Base-by-base conservation (phyloP, 257 asterid species). In the Nicotiana otophora region DNA sequence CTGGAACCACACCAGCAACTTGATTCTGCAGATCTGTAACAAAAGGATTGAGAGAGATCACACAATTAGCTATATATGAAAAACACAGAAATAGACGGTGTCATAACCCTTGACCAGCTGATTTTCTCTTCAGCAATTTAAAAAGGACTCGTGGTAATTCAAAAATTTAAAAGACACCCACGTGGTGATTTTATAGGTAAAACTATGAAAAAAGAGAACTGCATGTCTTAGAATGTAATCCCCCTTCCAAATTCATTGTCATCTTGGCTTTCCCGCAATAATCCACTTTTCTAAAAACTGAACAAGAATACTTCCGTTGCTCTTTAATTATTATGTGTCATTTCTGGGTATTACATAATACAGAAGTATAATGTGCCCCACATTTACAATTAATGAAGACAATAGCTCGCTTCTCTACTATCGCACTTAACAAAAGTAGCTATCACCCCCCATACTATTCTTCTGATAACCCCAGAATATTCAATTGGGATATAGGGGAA, bases 1-100 rank as follows among this genome's bases (percentile, higher is more conserved):
- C 94, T 83, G 95, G 97, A 87, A 94, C 97, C 81, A 96, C 84
- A 82, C 92, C 91, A 87, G 98, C 91, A 83, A 87, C 89, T 76
- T 87, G 85, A 85, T 84, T 91, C 87, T 94, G 97, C 88, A 89
- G 90, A 84, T 96, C 99, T 94, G 88, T 82, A 86, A 70, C 61
- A 62, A 82, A 39, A 85, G 84, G 68, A 68, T 63, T 84, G 77
- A 62, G 31, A 48, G 78, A 85, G 68, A 82, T 28, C 61, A 83
- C 53, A 30, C 51, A 30, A 12, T 60, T 46, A 5, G 16, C 69
- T 12, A 31, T 48, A 19, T 36, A 77, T 51, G 60, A 57, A 23
- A 57, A 65, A 62, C 68, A 26, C 16, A 23, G 53, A 4, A 63
- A 3, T 28, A 31, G 55, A 80, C 31, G 5, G 30, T n/a, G 2